Evolutionary conservation across 148 eudicot species (phyloP), one percentile per base, ranked within the genome.

Genomic region (Camellia granthamiana): DNA sequence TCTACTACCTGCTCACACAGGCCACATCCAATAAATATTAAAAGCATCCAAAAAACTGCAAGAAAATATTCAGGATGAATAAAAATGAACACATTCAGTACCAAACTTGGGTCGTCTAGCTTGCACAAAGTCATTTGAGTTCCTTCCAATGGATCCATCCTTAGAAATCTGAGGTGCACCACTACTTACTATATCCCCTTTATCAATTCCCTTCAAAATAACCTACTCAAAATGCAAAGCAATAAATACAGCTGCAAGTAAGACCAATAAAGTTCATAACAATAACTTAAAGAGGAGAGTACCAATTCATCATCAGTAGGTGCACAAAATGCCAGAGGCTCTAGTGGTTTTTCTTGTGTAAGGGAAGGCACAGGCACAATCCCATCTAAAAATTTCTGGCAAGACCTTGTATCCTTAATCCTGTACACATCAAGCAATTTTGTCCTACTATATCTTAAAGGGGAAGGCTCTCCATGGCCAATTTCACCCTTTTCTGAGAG

Each of bases 231-330:
- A 49, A 77, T n/a, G 6, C 61, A 76, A 78, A 58, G 42, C 13
- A 58, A 77, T 83, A 23, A 89, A 79, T 54, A 79, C 21, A 75
- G 5, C 74, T n/a, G 46, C 64, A 77, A 63, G 16, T 47, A 15
- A 69, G 21, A 82, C 12, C 77, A 78, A 38, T 61, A 63, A 44
- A 77, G 5, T 21, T 47, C 69, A 67, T 47, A 7, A 70, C 13
- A 13, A 0, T 80, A 49, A 62, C 65, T 54, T 7, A 66, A 71
- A 6, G 13, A 2, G 1, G 12, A 79, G 79, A 44, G 67, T 91
- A 97, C 99, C 88, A 83, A 74, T 89, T 97, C 99, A 83, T 94
- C 98, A 42, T 90, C 49, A 52, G 89, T 79, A 64, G 93, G 98
- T 72, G 83, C 87, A 86, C 84, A 89, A 79, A 94, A 85, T 78